These are phyloP conservation scores for Hansenula lynferdii DNA, from an alignment of 1,139 yeast species.

Conservation along the genomic window DNA sequence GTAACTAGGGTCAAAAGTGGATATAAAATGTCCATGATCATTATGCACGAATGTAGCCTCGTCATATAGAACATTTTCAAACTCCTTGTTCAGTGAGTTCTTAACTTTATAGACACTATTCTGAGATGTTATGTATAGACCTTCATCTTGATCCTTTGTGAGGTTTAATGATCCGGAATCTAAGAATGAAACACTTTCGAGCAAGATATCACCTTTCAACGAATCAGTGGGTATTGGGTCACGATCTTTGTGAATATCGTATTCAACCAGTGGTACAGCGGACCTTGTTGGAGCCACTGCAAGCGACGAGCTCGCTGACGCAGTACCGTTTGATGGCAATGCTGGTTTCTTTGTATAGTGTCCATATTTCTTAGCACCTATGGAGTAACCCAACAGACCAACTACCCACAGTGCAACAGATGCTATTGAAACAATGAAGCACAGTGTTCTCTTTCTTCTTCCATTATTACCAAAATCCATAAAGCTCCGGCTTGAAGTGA, in stretches of 20 bases:
- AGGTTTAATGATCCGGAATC: conserved; percentile 18
- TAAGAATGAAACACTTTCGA: conserved; percentile 23
- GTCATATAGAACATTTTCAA: conserved; percentile 13
- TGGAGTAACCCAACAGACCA: conserved; percentile 1
- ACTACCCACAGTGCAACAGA: background rate
- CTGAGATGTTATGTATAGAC: conserved; percentile 22
- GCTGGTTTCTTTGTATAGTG: too few relatives aligned
- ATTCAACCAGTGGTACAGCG: conserved; percentile 6
- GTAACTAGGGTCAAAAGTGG: conserved; percentile 23
- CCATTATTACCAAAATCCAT: background rate
- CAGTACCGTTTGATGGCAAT: too few relatives aligned
- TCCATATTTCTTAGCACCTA: background rate
- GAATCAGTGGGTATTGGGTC: conserved; percentile 9
- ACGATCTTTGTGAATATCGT: conserved; percentile 9
- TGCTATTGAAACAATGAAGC: background rate
- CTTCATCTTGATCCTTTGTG: conserved; percentile 29
- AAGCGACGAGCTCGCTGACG: too few relatives aligned
- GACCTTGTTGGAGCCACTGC: conserved; percentile 1
- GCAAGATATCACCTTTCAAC: background rate
- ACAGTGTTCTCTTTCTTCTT: background rate
- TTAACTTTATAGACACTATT: conserved; percentile 13
- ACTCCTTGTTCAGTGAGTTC: conserved; percentile 24
- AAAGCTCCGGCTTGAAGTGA: background rate
- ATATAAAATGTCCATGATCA: conserved; percentile 18
- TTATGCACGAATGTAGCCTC: conserved; percentile 20